Evolutionary conservation across 768 basidiomycete genomes (phyloP).

Genomic region (Leccinum incarnatum): DNA sequence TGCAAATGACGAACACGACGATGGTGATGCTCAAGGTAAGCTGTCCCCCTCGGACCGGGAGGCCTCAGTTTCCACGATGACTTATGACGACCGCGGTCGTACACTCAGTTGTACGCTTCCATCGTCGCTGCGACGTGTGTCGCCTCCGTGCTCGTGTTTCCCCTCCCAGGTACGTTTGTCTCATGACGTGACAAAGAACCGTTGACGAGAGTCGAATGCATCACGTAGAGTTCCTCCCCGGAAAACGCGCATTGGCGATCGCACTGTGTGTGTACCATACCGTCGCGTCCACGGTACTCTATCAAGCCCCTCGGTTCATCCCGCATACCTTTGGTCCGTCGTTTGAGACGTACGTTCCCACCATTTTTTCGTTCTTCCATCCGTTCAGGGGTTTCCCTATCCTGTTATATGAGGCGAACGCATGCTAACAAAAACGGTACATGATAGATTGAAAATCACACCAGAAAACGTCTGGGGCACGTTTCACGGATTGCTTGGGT

Average conservation of each 20-base stretch:
- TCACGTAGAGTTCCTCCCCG: slow-evolving; percentile 70
- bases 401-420: background rate
- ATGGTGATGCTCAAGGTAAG: slow-evolving; percentile 69
- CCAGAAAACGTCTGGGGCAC: slow-evolving; percentile 75
- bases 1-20: slow-evolving; percentile 81
- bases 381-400: background rate
- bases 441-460: slow-evolving; percentile 44
- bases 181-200: background rate
- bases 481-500: slow-evolving; percentile 65
- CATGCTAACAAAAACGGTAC: background rate
- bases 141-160: slow-evolving; percentile 58
- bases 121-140: slow-evolving; percentile 61
- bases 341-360: slow-evolving; percentile 54
- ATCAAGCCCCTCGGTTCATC: slow-evolving; percentile 76
- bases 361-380: background rate
- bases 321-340: slow-evolving; percentile 64
- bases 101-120: slow-evolving; percentile 64
- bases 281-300: slow-evolving; percentile 68
- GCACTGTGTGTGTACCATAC: slow-evolving; percentile 75
- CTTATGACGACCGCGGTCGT: background rate
- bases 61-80: background rate
- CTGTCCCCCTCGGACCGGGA: slow-evolving; percentile 1
- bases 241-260: slow-evolving; percentile 80
- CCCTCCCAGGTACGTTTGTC: slow-evolving; percentile 61
- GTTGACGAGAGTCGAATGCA: background rate